Evolutionary conservation across 1,284 basidiomycete genomes (phyloP), one percentile per base, ranked within the genome.

Genomic region (Cryptococcus neoformans): DNA sequence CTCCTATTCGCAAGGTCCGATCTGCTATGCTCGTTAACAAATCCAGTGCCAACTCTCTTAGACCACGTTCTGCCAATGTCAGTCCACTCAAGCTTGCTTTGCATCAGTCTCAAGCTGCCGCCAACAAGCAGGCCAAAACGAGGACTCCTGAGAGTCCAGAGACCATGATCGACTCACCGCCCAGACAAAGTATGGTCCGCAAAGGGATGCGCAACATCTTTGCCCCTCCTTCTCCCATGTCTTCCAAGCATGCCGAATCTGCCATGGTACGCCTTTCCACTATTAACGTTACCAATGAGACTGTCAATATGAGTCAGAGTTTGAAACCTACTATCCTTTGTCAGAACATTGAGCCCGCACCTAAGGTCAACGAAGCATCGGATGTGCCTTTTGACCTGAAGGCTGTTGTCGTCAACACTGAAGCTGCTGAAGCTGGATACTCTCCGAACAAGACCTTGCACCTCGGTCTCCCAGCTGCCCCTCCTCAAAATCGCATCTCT

Each of bases 151-250:
- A 12, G 28, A 44, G 21, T 35, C 44, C 14, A 44, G 7, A 17
- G 17, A 45, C 45, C 17, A 4, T 35, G 42, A 16, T n/a, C 34
- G 8, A n/a, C 17, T 16, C 52, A n/a, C 42, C 52, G 6, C 57
- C 54, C 3, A 52, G 54, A 34, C 59, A 59, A 17, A 68, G 67
- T 50, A 44, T 74, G 53, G 68, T 75, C 5, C 57, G 64, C 21
- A 62, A 65, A 53, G 70, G 70, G 6, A 66, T 72, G 63, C 65
- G 67, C 17, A 71, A 71, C 55, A 61, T 70, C 21, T 70, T 75
- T 41, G 67, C 70, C 21, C 67, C 69, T 10, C 62, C 70, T n/a
- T 67, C 69, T 3, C 67, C 71, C 11, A 54, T 53, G 17, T 41
- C 53, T 17, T 47, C 51, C 41, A 55, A 54, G 38, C 39, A 39